These are phyloP conservation scores for Trichoderma koningiopsis DNA, from an alignment of 2,329 filamentous ascomycete species.

Conservation along the genomic window DNA sequence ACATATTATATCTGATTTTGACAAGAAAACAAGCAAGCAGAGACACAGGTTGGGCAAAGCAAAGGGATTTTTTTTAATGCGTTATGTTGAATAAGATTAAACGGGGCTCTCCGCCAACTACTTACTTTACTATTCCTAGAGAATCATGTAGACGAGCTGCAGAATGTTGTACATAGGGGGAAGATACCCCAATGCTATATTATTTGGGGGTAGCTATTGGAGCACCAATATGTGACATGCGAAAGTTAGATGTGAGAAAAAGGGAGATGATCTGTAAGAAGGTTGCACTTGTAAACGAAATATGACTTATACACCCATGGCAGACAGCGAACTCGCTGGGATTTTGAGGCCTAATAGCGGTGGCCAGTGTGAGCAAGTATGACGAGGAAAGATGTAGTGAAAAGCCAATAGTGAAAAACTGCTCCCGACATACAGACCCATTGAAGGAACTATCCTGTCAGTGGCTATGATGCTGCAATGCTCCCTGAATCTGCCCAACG, in stretches of 20 bases:
- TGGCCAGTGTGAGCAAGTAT: constrained; percentile 12
- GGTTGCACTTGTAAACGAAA: not conserved
- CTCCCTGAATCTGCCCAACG: constrained; percentile 76
- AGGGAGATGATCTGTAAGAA: not conserved
- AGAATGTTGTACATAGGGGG: constrained; percentile 25
- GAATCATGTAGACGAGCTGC: constrained; percentile 25
- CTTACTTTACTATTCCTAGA: constrained; percentile 21
- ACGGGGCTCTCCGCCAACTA: constrained; percentile 31
- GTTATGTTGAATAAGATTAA: constrained; percentile 29
- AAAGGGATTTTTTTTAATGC: constrained; percentile 28
- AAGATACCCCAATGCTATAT: constrained; percentile 24
- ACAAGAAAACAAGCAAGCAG: constrained; percentile 29
- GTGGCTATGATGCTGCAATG: constrained; percentile 96
- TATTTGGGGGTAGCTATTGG: not conserved
- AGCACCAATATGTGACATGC: not conserved
- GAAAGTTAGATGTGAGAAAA: not conserved
- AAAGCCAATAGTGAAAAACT: constrained; percentile 36
- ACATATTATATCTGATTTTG: constrained; percentile 25
- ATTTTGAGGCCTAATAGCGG: not conserved
- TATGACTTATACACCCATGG: not conserved
- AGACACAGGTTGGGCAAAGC: constrained; percentile 22
- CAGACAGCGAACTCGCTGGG: too few relatives aligned
- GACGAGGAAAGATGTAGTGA: not conserved
- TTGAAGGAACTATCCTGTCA: constrained; percentile 89
- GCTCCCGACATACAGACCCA: constrained; percentile 93